Conservation (phyloP, 2,329 filamentous ascomycete species). For the Elsinoe ampelina region DNA sequence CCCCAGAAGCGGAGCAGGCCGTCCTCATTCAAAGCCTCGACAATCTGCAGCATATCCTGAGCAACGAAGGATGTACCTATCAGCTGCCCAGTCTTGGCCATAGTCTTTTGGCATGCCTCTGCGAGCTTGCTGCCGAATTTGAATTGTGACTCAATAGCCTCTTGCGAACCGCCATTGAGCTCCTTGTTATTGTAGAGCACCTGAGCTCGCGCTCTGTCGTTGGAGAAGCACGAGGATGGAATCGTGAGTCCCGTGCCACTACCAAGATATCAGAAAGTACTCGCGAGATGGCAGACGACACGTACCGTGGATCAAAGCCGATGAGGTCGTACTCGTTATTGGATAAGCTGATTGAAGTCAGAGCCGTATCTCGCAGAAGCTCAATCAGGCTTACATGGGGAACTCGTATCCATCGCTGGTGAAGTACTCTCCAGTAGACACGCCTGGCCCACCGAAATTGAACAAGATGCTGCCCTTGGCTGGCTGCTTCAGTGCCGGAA, state of each 20-base stretch:
- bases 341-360: not conserved
- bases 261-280: not conserved
- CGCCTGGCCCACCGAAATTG: not conserved
- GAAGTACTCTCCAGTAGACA: not conserved
- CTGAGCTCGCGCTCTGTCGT: not conserved
- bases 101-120: constrained; percentile 13
- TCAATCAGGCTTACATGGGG: not conserved
- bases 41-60: constrained; percentile 41
- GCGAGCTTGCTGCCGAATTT: not conserved
- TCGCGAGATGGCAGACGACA: not conserved
- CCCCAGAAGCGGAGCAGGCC: constrained; percentile 36
- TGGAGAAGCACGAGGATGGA: not conserved
- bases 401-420: not conserved
- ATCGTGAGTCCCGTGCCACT: constrained; percentile 3
- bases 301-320: not conserved
- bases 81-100: constrained; percentile 11
- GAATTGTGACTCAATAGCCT: not conserved
- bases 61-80: constrained; percentile 40
- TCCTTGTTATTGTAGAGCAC: not conserved
- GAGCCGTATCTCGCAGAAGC: not conserved
- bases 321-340: not conserved
- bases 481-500: not conserved
- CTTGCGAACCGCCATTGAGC: not conserved
- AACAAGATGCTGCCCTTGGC: not conserved
- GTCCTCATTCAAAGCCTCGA: constrained; percentile 37